Evolutionary conservation across 495 filamentous ascomycete genomes (phyloP), one percentile per base, ranked within the genome.

Genomic region (Penicillium paxilli): DNA sequence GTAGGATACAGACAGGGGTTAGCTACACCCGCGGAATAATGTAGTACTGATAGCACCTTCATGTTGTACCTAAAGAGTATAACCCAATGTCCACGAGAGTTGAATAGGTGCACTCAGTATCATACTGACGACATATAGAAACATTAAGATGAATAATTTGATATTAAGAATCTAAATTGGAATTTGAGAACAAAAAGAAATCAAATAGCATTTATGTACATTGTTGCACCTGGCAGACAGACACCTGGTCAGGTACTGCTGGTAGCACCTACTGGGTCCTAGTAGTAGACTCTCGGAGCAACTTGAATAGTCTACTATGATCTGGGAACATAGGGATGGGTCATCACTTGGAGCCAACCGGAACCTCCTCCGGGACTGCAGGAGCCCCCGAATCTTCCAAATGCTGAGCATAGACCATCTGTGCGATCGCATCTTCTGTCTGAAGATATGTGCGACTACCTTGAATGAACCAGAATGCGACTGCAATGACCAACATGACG

Each of bases 401-500:
- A 28, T 65, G 61, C 58, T 73, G 70, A 40, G 74, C 74, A 24
- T 70, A 59, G 28, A 75, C 60, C 68, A 77, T 76, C 38, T 70
- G 63, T 14, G 63, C 67, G 24, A 74, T 63, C 0, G 74, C 65
- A 56, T 75, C 70, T 45, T 77, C 71, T 5, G 74, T 75, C 52
- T 66, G 57, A 14, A 77, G 59, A 52, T 76, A 77, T 6, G 67
- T 73, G 4, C 54, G 50, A 23, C 57, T 59, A 2, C 76, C 76
- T 47, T 60, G 55, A 3, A 79, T 48, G 42, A 73, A 72, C 76
- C 76, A 79, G 40, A 79, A 79, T 2, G 59, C 68, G 17, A 76
- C 1, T 1, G 76, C 56, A 47, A 77, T 72, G 4, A 79, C 71
- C 37, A 79, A 49, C 76, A 79, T 79, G 7, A 77, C 74, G 3